Evolutionary conservation across 192 early-diverging fungal species (phyloP).

Genomic region (Funneliformis mosseae): DNA sequence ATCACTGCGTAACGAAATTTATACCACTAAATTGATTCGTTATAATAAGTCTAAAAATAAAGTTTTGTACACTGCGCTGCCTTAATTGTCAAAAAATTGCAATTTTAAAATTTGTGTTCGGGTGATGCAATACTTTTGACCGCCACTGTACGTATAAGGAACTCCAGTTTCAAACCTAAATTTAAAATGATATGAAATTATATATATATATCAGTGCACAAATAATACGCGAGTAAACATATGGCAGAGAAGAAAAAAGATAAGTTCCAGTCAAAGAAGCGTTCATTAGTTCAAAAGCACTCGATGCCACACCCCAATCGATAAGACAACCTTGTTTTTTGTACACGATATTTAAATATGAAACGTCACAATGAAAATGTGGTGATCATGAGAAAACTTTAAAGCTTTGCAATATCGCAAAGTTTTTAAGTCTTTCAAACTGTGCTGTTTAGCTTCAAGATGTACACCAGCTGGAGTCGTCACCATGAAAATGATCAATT

Average conservation of each 20-base stretch:
- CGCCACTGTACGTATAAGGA: too few species aligned
- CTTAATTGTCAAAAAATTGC: too few species aligned
- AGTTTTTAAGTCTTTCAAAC: not conserved
- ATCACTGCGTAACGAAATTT: too few species aligned
- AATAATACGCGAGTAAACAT: not conserved
- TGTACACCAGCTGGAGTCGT: constrained; percentile 2
- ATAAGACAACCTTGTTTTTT: constrained; percentile 15
- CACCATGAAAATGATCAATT: constrained; percentile 15
- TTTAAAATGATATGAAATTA: too few species aligned
- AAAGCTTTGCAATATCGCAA: constrained; percentile 18
- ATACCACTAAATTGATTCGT: too few species aligned
- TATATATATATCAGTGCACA: too few species aligned
- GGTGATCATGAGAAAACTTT: not conserved
- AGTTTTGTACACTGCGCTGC: too few species aligned
- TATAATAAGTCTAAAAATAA: too few species aligned
- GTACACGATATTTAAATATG: constrained; percentile 18
- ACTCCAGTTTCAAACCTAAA: too few species aligned
- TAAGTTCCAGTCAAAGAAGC: not conserved
- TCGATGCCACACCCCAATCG: constrained; percentile 3
- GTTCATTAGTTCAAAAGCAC: not conserved
- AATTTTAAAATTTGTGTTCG: too few species aligned
- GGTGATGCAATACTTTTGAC: too few species aligned
- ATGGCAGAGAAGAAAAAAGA: not conserved
- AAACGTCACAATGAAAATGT: constrained; percentile 14
- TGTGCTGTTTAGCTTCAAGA: constrained; percentile 4